A percentile compares a stretch with the other conserved stretches of the same genome.
Conservation (phyloP, 1,139 yeast species). For the Sugiyamaella novakii region DNA sequence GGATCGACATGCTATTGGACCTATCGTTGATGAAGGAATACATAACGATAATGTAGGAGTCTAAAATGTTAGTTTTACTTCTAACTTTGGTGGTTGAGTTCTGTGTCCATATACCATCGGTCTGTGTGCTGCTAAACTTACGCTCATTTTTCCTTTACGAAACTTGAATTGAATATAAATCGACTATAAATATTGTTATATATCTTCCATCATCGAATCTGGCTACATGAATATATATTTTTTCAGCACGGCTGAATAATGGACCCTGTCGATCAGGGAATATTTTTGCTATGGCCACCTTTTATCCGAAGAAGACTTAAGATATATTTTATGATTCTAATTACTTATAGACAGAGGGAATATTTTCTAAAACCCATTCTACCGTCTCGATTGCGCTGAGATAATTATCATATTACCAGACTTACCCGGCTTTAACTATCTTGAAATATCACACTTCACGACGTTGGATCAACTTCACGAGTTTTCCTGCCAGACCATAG, state of each 20-base stretch:
- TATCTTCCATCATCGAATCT: background rate
- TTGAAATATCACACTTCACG: background rate
- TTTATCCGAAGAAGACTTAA: too few relatives aligned
- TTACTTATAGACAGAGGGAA: too few relatives aligned
- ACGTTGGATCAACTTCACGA: too few relatives aligned
- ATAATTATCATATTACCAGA: too few relatives aligned
- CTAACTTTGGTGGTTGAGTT: background rate
- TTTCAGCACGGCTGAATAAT: constrained; percentile 13
- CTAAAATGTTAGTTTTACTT: constrained; percentile 8
- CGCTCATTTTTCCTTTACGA: constrained; percentile 3
- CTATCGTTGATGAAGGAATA: constrained; percentile 53
- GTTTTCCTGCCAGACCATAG: background rate
- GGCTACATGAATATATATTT: constrained; percentile 2
- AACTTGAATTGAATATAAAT: background rate
- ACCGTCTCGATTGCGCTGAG: too few relatives aligned
- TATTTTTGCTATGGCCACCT: background rate
- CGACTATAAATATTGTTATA: background rate
- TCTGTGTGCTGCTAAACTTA: background rate
- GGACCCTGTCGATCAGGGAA: constrained; percentile 11
- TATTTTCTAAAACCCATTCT: too few relatives aligned
- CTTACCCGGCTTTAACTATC: background rate
- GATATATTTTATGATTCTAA: too few relatives aligned
- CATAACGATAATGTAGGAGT: constrained; percentile 50
- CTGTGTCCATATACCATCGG: background rate
- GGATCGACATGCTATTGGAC: constrained; percentile 64